A percentile compares a stretch with the other conserved stretches of the same genome.
Conservation (phyloP, 495 filamentous ascomycete species). For the Hypoxylon trugodes region DNA sequence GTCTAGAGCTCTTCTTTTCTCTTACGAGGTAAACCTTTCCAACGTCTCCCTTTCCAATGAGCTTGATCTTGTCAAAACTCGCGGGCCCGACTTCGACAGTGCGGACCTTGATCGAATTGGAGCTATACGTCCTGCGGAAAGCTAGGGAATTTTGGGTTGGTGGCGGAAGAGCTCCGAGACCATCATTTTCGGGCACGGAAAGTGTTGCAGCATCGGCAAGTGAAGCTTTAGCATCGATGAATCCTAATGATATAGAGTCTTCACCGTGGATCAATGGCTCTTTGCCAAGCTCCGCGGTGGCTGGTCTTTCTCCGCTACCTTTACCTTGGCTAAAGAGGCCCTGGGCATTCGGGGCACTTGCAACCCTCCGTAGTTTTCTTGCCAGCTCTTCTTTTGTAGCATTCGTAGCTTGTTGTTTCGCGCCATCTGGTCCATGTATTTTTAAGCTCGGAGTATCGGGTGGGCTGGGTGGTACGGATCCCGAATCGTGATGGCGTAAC, state of each 20-base stretch:
- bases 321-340: conserved; percentile 80
- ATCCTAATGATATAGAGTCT: conserved; percentile 64
- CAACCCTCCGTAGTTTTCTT: conserved; percentile 89
- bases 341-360: conserved; percentile 96
- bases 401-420: conserved; percentile 73
- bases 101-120: conserved; percentile 97
- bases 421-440: conserved; percentile 69
- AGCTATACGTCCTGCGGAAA: conserved; percentile 96
- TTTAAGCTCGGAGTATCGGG: conserved; percentile 86
- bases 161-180: conserved; percentile 57
- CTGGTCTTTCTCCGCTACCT: conserved; percentile 70
- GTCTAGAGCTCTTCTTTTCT: conserved; percentile 92
- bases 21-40: conserved; percentile 97
- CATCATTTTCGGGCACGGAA: conserved; percentile 49
- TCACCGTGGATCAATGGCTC: conserved; percentile 71
- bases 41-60: conserved; percentile 98
- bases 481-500: conserved; percentile 92
- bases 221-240: conserved; percentile 51
- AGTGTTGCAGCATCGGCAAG: conserved; percentile 44
- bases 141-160: conserved; percentile 63
- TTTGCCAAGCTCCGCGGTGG: conserved; percentile 82
- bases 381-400: conserved; percentile 93
- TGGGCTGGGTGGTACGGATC: conserved; percentile 94
- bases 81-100: conserved; percentile 95
- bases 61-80: conserved; percentile 99